Percentiles rank a stretch among this genome's conserved stretches.
phyloP scores from a whole-genome alignment of 228 moss, liverwort and hornwort species.

The Sphagnum magellanicum region DNA sequence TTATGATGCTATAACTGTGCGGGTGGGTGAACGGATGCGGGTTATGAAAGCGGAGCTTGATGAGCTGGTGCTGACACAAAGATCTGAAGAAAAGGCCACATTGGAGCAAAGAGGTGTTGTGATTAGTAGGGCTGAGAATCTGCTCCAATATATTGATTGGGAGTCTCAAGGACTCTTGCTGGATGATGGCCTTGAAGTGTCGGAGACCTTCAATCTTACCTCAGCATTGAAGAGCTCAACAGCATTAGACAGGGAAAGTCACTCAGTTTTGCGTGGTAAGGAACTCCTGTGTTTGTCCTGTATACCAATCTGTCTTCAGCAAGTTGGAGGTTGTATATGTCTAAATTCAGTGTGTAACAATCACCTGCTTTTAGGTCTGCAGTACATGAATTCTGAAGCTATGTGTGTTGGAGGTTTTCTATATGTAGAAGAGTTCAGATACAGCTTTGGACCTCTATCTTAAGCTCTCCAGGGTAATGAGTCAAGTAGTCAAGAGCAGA shows the following conservation, averaged over 20 bases:
- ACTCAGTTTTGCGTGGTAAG: constrained; percentile 1
- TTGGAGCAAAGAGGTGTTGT: constrained; percentile 26
- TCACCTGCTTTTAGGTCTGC: too few species aligned
- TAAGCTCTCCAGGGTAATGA: too few species aligned
- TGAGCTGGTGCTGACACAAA: constrained; percentile 42
- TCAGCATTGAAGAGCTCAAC: constrained; percentile 4
- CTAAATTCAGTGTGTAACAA: too few species aligned
- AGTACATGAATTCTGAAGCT: too few species aligned
- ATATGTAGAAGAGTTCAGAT: too few species aligned
- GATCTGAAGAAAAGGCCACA: constrained; percentile 22
- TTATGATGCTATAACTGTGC: constrained; percentile 83
- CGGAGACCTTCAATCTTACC: constrained; percentile 11
- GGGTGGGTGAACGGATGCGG: constrained; percentile 72
- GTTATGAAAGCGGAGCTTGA: constrained; percentile 79
- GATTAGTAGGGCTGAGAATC: constrained; percentile 51
- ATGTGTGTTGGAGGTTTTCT: too few species aligned
- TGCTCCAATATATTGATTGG: constrained; percentile 89
- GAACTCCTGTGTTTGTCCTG: background rate
- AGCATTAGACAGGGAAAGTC: background rate
- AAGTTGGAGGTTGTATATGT: background rate
- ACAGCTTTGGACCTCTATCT: too few species aligned
- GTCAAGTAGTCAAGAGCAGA: too few species aligned
- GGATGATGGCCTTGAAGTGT: constrained; percentile 19
- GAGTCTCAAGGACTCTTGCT: constrained; percentile 77
- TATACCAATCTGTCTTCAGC: background rate